Conservation (phyloP, 2,329 filamentous ascomycete genomes). For the Apiospora arundinis region DNA sequence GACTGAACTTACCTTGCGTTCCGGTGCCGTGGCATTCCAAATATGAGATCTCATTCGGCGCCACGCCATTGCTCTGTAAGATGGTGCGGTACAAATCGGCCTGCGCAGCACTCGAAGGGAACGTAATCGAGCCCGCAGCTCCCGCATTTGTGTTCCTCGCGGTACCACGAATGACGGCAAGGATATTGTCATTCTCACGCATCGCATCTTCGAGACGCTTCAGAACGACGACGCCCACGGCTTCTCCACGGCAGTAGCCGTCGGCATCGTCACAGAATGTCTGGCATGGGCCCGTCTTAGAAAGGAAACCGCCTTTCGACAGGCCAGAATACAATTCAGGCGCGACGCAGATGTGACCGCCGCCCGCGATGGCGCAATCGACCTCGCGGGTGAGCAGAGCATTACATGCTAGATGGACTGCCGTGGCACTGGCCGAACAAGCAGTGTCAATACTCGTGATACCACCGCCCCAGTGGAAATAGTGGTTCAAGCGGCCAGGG, state of each 20-base stretch:
- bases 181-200: slow-evolving; percentile 49
- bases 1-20: slow-evolving; percentile 32
- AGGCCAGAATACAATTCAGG: slow-evolving; percentile 61
- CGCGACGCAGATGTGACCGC: slow-evolving; percentile 23
- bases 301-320: slow-evolving; percentile 60
- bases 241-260: slow-evolving; percentile 60
- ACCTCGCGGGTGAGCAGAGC: slow-evolving; percentile 47
- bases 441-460: slow-evolving; percentile 38
- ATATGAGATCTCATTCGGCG: slow-evolving; percentile 29
- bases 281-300: slow-evolving; percentile 32
- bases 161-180: slow-evolving; percentile 43
- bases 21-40: slow-evolving; percentile 48
- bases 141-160: slow-evolving; percentile 46
- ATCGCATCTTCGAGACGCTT: slow-evolving; percentile 54
- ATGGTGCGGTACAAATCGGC: slow-evolving; percentile 32
- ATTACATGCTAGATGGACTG: slow-evolving; percentile 43
- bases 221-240: slow-evolving; percentile 48
- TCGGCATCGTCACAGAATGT: slow-evolving; percentile 48
- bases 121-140: slow-evolving; percentile 42
- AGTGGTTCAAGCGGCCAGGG: slow-evolving; percentile 36
- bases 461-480: slow-evolving; percentile 42
- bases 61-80: slow-evolving; percentile 32
- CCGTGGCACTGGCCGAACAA: slow-evolving; percentile 43
- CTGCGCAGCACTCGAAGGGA: slow-evolving; percentile 42
- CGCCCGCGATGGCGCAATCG: slow-evolving; percentile 34